These are phyloP conservation scores for Fallopia convolvulus DNA, from an alignment of 148 eudicot species.

Conservation along the genomic window DNA sequence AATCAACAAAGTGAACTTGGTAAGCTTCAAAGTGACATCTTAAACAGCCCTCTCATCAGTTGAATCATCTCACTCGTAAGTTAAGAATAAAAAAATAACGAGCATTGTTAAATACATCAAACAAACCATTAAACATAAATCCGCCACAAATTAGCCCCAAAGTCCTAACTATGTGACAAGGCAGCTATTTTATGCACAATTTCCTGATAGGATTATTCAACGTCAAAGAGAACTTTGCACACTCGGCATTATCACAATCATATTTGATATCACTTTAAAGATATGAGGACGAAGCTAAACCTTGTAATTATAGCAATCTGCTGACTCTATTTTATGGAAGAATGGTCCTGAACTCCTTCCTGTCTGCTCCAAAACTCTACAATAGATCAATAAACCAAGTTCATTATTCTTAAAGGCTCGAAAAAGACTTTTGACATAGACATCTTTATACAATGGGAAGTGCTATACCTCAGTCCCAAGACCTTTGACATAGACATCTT, in stretches of 20 bases:
- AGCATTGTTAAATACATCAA: not conserved
- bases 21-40: too few species aligned
- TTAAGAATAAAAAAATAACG: not conserved
- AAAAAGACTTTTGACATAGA: slow-evolving; percentile 40
- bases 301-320: not conserved
- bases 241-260: not conserved
- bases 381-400: not conserved
- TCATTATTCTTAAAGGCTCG: not conserved
- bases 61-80: not conserved
- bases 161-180: not conserved
- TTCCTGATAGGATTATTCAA: not conserved
- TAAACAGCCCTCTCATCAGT: not conserved
- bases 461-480: slow-evolving; percentile 67
- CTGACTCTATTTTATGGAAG: slow-evolving; percentile 36
- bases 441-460: slow-evolving; percentile 53
- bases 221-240: not conserved
- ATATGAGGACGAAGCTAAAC: not conserved
- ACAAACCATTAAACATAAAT: not conserved
- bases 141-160: not conserved
- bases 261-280: not conserved
- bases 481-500: slow-evolving; percentile 81
- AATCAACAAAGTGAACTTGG: too few species aligned
- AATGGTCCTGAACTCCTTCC: slow-evolving; percentile 61
- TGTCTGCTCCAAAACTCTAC: slow-evolving; percentile 88
- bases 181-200: not conserved